These are phyloP conservation scores for Lumnitzera littorea DNA, from an alignment of 345 rosid genomes.

Conservation along the genomic window DNA sequence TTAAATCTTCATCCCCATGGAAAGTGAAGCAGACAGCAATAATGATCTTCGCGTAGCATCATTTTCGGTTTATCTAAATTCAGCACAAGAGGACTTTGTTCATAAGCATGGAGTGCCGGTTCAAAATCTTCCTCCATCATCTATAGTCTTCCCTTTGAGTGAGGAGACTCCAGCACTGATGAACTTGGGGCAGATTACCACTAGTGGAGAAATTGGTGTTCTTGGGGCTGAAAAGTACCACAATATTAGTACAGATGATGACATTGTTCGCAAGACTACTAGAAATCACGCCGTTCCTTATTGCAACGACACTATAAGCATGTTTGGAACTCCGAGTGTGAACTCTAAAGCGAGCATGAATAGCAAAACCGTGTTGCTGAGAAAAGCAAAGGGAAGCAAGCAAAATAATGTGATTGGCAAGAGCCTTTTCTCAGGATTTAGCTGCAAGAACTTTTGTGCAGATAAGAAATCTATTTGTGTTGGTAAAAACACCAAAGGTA, in stretches of 20 bases:
- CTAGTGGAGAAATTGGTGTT: slow-evolving; percentile 33
- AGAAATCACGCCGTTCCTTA: not conserved
- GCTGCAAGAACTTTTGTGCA: slow-evolving; percentile 41
- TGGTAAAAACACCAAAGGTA: slow-evolving; percentile 9
- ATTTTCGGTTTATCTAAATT: slow-evolving; percentile 26
- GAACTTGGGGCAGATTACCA: slow-evolving; percentile 17
- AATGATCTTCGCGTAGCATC: slow-evolving; percentile 30
- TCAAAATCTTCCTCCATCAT: slow-evolving; percentile 11
- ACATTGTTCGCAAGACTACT: slow-evolving; percentile 5
- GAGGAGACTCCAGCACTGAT: slow-evolving; percentile 15
- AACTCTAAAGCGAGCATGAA: slow-evolving; percentile 42
- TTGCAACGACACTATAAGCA: not conserved
- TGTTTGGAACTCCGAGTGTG: slow-evolving; percentile 27
- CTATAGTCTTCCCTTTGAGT: slow-evolving; percentile 9
- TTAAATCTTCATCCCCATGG: slow-evolving; percentile 12
- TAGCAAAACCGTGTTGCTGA: slow-evolving; percentile 32
- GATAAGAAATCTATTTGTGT: slow-evolving; percentile 37
- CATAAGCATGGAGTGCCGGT: slow-evolving; percentile 21
- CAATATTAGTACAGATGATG: slow-evolving; percentile 31
- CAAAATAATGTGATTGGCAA: slow-evolving; percentile 20
- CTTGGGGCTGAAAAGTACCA: slow-evolving; percentile 54
- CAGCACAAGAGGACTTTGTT: slow-evolving; percentile 24
- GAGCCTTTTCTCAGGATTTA: slow-evolving; percentile 30
- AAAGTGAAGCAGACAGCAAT: slow-evolving; percentile 11
- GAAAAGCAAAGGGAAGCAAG: slow-evolving; percentile 14